Base-by-base conservation (phyloP, 371 early-diverging fungal genomes). In the Lichtheimia ramosa region DNA sequence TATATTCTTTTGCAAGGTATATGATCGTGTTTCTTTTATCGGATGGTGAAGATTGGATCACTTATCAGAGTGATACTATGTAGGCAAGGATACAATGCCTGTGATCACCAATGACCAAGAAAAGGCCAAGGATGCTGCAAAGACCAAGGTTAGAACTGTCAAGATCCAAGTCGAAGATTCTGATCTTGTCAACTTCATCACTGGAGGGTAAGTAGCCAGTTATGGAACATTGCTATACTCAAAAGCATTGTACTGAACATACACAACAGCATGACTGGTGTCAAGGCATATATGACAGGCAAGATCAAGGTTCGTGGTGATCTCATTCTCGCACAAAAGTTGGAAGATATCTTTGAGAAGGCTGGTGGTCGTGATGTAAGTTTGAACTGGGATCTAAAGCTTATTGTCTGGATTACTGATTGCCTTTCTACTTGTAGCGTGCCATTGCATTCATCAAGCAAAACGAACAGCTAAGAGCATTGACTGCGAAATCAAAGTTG, bases 331-430 rank as follows among this genome's bases (percentile, higher is more conserved):
- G 80, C 76, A 8, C 80, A 79, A 55, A 61, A 60, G 27, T 54
- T 79, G 46, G 80, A 76, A 64, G 65, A 74, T 24, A 62, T 79
- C n/a, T 79, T 79, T 63, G 71, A 74, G 50, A 76, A 70, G 49
- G 57, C 70, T 5, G 74, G 73, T 27, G 80, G 79, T n/a, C 65
- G 69, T 65, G 71, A 79, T 48, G 79, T 75, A 70, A 34, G 34
- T 34, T 6, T 34, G 10, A 5, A 25, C 5, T 59, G 51, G n/a
- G 10, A 40, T 49, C 13, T 13, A 16, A 28, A 49, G 12, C 16
- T 23, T 24, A 13, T 21, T 42, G 12, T 49, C 21, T 13, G 0
- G 16, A 14, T n/a, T 23, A 18, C 46, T 21, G 16, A 24, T 16
- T 23, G 23, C 41, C n/a, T 5, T 27, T 58, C 21, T n/a, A 34